phyloP scores from a whole-genome alignment of 2,329 filamentous ascomycete genomes.

The Aspergillus unguis region DNA sequence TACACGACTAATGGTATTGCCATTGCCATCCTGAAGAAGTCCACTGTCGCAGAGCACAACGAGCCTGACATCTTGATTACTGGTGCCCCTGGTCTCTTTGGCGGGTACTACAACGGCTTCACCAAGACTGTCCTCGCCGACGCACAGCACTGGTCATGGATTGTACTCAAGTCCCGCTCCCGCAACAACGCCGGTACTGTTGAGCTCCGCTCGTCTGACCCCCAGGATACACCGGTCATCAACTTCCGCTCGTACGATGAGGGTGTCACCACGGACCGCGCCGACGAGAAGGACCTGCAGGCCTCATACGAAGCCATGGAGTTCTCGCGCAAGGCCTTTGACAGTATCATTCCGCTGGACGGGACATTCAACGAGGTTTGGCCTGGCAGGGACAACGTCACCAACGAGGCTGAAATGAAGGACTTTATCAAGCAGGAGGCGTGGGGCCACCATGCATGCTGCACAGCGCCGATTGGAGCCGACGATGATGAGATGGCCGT shows the following conservation, averaged over 20 bases:
- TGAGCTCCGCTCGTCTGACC: conserved; percentile 58
- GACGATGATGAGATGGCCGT: conserved; percentile 55
- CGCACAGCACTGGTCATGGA: conserved; percentile 47
- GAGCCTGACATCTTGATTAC: conserved; percentile 55
- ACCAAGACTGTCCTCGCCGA: conserved; percentile 39
- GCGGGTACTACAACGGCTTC: conserved; percentile 48
- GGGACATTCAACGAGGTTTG: conserved; percentile 44
- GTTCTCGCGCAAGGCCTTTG: conserved; percentile 49
- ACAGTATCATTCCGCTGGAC: conserved; percentile 27
- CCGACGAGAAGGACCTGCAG: conserved; percentile 49
- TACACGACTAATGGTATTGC: conserved; percentile 54
- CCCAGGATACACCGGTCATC: conserved; percentile 62
- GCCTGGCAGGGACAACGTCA: conserved; percentile 40
- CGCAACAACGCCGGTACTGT: conserved; percentile 63
- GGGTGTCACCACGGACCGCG: conserved; percentile 28
- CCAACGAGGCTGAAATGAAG: conserved; percentile 44
- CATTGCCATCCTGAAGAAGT: conserved; percentile 42
- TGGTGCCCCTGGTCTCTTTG: conserved; percentile 56
- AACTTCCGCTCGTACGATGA: conserved; percentile 57
- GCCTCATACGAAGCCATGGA: conserved; percentile 56
- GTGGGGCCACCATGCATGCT: conserved; percentile 59
- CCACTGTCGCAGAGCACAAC: conserved; percentile 39
- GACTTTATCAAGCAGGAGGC: conserved; percentile 50
- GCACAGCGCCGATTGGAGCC: conserved; percentile 55
- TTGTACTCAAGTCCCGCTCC: conserved; percentile 58